Evolutionary conservation across 345 rosid genomes (phyloP).

Genomic region (Gossypium herbaceum): DNA sequence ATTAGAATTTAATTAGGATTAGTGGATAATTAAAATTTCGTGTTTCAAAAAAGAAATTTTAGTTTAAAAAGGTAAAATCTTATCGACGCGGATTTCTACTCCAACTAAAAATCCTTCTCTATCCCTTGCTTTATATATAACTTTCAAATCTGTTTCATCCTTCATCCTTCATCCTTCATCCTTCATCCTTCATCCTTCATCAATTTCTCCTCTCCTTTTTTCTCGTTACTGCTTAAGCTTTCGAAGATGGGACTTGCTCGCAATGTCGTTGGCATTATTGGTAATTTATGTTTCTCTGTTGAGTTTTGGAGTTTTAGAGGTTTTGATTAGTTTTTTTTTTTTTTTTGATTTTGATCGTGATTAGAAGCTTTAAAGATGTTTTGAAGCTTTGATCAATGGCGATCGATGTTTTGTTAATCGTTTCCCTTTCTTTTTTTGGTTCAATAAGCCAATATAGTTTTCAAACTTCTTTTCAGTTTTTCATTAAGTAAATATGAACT

Average conservation of each 20-base stretch:
- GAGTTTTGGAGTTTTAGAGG: neutral
- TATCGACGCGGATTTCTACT: neutral
- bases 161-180: neutral
- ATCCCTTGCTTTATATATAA: neutral
- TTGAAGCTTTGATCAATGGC: neutral
- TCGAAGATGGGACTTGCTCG: neutral
- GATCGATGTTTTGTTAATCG: neutral
- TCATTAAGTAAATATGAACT: neutral
- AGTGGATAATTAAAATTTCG: neutral
- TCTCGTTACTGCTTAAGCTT: neutral
- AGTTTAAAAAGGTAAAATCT: neutral
- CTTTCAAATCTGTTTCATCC: neutral
- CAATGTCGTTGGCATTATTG: conserved; percentile 14
- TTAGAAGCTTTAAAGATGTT: neutral
- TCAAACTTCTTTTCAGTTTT: neutral
- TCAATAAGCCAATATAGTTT: neutral
- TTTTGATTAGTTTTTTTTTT: neutral
- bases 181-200: too few species aligned
- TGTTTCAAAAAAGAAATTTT: neutral
- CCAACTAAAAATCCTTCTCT: neutral
- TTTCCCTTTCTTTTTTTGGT: neutral
- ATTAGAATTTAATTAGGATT: neutral
- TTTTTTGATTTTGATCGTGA: neutral
- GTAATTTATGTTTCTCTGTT: neutral
- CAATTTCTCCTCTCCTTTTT: neutral